Evolutionary conservation across 352 stramenopile species (phyloP).

Genomic region (Pythium dissotocum): DNA sequence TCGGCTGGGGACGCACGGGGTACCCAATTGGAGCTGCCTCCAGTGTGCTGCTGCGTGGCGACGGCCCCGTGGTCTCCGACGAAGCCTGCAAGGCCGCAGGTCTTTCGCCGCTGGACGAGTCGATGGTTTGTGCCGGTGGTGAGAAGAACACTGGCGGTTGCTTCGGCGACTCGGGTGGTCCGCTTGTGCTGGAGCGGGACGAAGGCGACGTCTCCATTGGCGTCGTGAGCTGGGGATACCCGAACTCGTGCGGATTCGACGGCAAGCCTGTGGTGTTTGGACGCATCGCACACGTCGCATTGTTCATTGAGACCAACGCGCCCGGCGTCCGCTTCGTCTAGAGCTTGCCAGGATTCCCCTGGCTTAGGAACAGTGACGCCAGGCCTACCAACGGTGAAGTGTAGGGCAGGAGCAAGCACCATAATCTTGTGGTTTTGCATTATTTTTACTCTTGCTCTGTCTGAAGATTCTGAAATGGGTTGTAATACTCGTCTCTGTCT

Average conservation of each 20-base stretch:
- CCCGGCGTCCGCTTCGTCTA: conserved; percentile 2
- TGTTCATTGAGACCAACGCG: conserved; percentile 42
- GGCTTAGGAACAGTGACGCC: no score
- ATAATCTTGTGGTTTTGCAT: no score
- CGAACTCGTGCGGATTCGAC: conserved; percentile 42
- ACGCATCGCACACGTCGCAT: conserved; percentile 40
- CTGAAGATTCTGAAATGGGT: no score
- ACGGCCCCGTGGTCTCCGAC: conserved; percentile 13
- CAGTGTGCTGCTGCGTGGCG: conserved; percentile 14
- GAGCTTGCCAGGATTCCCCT: no score
- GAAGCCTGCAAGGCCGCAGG: conserved; percentile 13
- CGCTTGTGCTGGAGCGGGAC: conserved; percentile 38
- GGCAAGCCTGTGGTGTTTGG: conserved; percentile 56
- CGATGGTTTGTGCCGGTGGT: conserved; percentile 57
- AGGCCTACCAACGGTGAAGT: no score
- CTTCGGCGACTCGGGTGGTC: conserved; percentile 53
- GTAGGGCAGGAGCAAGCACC: no score
- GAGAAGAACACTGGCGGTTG: conserved; percentile 30
- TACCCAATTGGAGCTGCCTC: conserved; percentile 10
- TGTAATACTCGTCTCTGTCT: no score
- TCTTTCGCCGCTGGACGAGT: conserved; percentile 16
- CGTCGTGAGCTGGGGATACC: conserved; percentile 55
- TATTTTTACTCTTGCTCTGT: no score
- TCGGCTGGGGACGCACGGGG: conserved; percentile 17
- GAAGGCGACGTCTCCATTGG: conserved; percentile 42